phyloP scores from a whole-genome alignment of 148 eudicot genomes.

The Diospyros lotus region DNA sequence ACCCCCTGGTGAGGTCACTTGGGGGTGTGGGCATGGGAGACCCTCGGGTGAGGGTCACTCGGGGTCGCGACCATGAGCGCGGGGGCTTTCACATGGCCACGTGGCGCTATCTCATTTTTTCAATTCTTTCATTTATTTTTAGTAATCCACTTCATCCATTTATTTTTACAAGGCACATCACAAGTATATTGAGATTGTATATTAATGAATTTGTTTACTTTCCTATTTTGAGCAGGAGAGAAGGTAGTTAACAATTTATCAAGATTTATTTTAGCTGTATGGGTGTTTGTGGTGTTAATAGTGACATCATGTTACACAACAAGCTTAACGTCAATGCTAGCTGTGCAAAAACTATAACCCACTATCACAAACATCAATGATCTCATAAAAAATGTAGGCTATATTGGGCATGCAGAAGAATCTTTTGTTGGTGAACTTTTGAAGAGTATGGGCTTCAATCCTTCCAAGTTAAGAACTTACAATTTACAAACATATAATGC shows the following conservation, averaged over 20 bases:
- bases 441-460: constrained; percentile 15
- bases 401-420: constrained; percentile 35
- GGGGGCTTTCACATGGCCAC: too few species aligned
- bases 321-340: constrained; percentile 53
- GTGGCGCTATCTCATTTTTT: too few species aligned
- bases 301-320: constrained; percentile 64
- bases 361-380: constrained; percentile 37
- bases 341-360: constrained; percentile 50
- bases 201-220: too few species aligned
- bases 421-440: constrained; percentile 35
- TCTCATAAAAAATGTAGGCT: constrained; percentile 29
- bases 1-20: too few species aligned
- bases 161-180: too few species aligned
- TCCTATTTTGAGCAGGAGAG: constrained; percentile 29
- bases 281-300: constrained; percentile 62
- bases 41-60: too few species aligned
- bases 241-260: constrained; percentile 47
- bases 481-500: constrained; percentile 24
- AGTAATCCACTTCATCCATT: too few species aligned
- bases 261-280: constrained; percentile 56
- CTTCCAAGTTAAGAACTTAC: constrained; percentile 20
- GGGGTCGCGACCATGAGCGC: too few species aligned
- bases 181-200: too few species aligned
- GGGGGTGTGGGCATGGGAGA: too few species aligned
- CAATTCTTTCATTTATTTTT: too few species aligned